Evolutionary conservation across 1,139 yeast genomes (phyloP).

Genomic region (Pichia sp.): DNA sequence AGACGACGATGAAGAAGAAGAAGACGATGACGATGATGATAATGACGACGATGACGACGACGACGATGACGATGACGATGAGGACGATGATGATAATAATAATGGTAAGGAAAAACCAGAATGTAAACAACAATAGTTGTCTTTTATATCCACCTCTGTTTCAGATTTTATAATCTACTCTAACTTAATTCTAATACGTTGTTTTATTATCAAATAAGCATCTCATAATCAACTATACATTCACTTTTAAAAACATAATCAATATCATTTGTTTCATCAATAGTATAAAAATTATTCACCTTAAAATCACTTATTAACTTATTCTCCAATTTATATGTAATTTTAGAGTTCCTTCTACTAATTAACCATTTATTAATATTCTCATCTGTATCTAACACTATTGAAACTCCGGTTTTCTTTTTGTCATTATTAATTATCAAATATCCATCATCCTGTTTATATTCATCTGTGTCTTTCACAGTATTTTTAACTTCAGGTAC

Average conservation of each 20-base stretch:
- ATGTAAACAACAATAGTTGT: conserved; percentile 16
- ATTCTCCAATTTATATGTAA: neutral
- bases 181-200: neutral
- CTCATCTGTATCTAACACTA: neutral
- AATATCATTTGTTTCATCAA: neutral
- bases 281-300: neutral
- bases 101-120: conserved; percentile 12
- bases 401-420: neutral
- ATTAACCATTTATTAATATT: neutral
- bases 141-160: too few relatives aligned
- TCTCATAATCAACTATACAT: neutral
- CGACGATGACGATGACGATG: conserved; percentile 3
- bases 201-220: neutral
- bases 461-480: neutral
- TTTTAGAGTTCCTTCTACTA: neutral
- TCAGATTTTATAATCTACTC: neutral
- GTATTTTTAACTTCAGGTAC: neutral
- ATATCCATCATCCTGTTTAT: neutral
- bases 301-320: neutral
- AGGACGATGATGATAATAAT: conserved; percentile 7
- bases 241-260: neutral
- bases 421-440: neutral
- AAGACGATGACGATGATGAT: conserved; percentile 5
- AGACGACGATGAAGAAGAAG: conserved; percentile 44
- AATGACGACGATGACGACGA: conserved; percentile 5